Percentiles rank a stretch among this genome's conserved stretches.
These are phyloP conservation scores for Isabelozyma pseudorhagii DNA, from an alignment of 805 yeast genomes.

Conservation along the genomic window DNA sequence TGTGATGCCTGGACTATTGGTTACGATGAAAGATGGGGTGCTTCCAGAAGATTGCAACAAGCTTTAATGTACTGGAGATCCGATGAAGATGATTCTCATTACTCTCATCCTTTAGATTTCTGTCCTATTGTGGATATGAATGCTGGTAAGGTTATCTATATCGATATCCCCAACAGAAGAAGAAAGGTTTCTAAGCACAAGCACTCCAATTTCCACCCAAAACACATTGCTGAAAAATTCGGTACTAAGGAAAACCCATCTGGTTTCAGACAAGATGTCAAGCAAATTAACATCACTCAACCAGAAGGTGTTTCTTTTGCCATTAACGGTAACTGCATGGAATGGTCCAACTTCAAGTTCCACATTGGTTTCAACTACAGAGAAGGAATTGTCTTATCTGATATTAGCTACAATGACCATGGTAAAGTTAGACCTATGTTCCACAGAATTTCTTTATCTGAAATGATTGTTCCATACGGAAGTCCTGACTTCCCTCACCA, in stretches of 20 bases:
- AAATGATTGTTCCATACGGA: conserved; percentile 86
- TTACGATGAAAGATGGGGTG: conserved; percentile 76
- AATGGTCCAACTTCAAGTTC: conserved; percentile 75
- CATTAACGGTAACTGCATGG: conserved; percentile 65
- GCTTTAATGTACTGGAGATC: conserved; percentile 77
- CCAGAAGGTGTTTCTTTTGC: conserved; percentile 81
- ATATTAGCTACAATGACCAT: conserved; percentile 71
- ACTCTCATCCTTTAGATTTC: conserved; percentile 75
- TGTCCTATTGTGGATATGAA: conserved; percentile 80
- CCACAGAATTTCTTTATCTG: conserved; percentile 74
- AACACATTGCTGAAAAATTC: conserved; percentile 56
- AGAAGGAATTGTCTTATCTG: conserved; percentile 79
- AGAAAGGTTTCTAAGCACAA: conserved; percentile 66
- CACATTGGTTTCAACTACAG: conserved; percentile 84
- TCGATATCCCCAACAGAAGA: conserved; percentile 74
- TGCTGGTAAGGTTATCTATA: conserved; percentile 62
- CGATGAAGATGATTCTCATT: conserved; percentile 73
- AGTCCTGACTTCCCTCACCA: conserved; percentile 78
- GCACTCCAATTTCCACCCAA: conserved; percentile 69
- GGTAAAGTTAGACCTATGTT: conserved; percentile 71
- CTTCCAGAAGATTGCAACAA: conserved; percentile 71
- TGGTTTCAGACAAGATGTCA: conserved; percentile 58
- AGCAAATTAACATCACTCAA: conserved; percentile 69
- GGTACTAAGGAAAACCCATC: conserved; percentile 47
- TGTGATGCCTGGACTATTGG: conserved; percentile 73